A percentile compares a stretch with the other conserved stretches of the same genome.
Conservation (phyloP, 129 eudicot genomes). For the Saussurea involucrata region DNA sequence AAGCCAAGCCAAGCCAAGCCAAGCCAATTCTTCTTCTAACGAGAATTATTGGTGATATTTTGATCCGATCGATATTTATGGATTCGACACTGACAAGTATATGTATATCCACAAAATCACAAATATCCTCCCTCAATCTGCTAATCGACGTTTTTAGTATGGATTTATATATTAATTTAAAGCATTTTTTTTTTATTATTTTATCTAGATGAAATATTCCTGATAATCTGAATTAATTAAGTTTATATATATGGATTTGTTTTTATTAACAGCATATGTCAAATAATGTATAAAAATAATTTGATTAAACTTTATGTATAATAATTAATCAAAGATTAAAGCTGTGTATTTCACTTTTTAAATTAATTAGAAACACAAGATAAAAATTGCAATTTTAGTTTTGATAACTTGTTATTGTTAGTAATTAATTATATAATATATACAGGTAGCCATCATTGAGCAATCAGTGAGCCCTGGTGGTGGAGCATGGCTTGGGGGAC, state of each 20-base stretch:
- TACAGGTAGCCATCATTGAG: constrained; percentile 62
- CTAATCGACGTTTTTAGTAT: neutral
- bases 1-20: neutral
- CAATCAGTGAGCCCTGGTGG: constrained; percentile 93
- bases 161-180: neutral
- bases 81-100: neutral
- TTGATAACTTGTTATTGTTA: no score
- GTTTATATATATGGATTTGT: neutral
- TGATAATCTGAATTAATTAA: no score
- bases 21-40: neutral
- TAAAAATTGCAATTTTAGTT: no score
- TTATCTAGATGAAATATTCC: no score
- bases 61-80: neutral
- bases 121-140: neutral
- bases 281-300: no score
- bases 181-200: no score
- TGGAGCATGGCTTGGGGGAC: constrained; percentile 88
- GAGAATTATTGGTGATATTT: neutral
- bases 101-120: neutral
- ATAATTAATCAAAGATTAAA: no score
- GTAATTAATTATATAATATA: no score
- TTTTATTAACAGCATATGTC: no score
- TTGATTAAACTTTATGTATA: no score
- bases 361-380: no score
- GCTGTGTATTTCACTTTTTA: no score